Evolutionary conservation across 441 rosid species (phyloP).

Genomic region (Theobroma grandiflorum): DNA sequence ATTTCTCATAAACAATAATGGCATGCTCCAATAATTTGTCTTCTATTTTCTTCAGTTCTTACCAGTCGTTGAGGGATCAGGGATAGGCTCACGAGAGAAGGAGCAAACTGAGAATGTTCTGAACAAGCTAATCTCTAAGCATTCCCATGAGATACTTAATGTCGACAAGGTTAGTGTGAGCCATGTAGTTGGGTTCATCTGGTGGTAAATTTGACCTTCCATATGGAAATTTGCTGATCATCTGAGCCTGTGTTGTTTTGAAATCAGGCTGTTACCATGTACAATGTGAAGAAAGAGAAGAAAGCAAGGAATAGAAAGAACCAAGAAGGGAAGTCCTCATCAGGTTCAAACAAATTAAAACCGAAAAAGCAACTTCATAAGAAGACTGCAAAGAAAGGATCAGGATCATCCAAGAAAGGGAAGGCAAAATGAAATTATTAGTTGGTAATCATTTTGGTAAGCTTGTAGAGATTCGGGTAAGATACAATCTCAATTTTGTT

Average conservation of each 20-base stretch:
- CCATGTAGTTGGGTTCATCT: not conserved
- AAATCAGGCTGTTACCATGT: slow-evolving; percentile 76
- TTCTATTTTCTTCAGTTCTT: slow-evolving; percentile 57
- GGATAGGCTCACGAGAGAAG: slow-evolving; percentile 66
- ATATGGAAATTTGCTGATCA: not conserved
- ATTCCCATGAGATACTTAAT: slow-evolving; percentile 88
- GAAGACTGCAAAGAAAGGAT: slow-evolving; percentile 51
- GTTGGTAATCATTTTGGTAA: not conserved
- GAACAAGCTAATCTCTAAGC: slow-evolving; percentile 74
- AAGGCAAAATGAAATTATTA: slow-evolving; percentile 44
- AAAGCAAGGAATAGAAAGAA: slow-evolving; percentile 38
- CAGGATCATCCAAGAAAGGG: slow-evolving; percentile 44
- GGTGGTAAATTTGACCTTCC: not conserved
- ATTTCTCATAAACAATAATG: not conserved
- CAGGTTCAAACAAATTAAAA: slow-evolving; percentile 67
- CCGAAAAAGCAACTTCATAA: slow-evolving; percentile 58
- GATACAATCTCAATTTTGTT: not conserved
- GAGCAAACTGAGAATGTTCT: slow-evolving; percentile 87
- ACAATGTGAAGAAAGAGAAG: slow-evolving; percentile 80
- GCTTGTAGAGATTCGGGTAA: slow-evolving; percentile 23
- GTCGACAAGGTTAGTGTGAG: slow-evolving; percentile 66
- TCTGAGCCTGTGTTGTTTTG: not conserved
- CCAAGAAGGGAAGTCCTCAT: slow-evolving; percentile 47
- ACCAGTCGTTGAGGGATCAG: slow-evolving; percentile 75
- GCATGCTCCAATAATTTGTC: not conserved